A percentile compares a stretch with the other conserved stretches of the same genome.
Conservation (phyloP, 805 yeast species). For the Maudiozyma serrabonitensis region DNA sequence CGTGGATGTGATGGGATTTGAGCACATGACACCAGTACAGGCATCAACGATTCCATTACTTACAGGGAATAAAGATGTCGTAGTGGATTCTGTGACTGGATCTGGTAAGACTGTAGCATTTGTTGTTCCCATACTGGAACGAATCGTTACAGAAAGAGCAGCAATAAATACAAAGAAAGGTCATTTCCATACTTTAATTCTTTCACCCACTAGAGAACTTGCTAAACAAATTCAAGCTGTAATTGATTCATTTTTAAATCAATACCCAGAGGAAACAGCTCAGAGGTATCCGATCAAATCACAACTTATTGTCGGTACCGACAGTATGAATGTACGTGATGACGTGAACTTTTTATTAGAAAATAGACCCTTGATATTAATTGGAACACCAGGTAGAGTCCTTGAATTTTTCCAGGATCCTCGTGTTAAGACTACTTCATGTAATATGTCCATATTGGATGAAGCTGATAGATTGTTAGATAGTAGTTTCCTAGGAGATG, state of each 20-base stretch:
- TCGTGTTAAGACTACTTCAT: constrained; percentile 48
- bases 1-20: constrained; percentile 62
- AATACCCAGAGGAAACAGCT: constrained; percentile 38
- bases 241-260: constrained; percentile 46
- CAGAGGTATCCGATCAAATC: constrained; percentile 33
- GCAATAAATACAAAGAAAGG: constrained; percentile 37
- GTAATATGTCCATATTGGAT: constrained; percentile 73
- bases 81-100: constrained; percentile 95
- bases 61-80: constrained; percentile 80
- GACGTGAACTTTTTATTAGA: constrained; percentile 54
- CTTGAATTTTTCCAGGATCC: constrained; percentile 57
- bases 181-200: constrained; percentile 57
- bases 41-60: constrained; percentile 88
- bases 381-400: constrained; percentile 90
- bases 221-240: constrained; percentile 68
- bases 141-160: constrained; percentile 34
- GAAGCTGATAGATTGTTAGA: constrained; percentile 90
- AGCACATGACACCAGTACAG: constrained; percentile 91
- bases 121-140: constrained; percentile 71
- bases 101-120: constrained; percentile 97
- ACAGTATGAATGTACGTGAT: constrained; percentile 52
- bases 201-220: constrained; percentile 60
- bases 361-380: constrained; percentile 58
- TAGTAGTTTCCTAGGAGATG: constrained; percentile 59
- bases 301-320: constrained; percentile 47